Evolutionary conservation across 2,329 filamentous ascomycete species (phyloP), one percentile per base, ranked within the genome.

Genomic region (Scleromitrula shiraiana): DNA sequence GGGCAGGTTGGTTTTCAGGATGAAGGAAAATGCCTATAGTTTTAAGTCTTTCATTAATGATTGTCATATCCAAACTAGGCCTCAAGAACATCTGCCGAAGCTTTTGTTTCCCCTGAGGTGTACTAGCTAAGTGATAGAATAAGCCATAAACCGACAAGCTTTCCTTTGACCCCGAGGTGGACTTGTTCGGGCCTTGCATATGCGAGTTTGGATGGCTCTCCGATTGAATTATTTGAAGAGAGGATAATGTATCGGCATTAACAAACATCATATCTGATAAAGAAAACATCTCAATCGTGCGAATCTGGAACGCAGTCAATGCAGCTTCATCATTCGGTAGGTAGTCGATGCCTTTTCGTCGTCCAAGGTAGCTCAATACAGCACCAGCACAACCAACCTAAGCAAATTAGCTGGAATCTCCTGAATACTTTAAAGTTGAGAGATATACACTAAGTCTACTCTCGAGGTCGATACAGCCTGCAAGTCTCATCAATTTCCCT

Each of bases 201-300:
- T 91, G 85, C 40, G 78, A 82, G 60, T 88, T 89, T 4, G 88
- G 90, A 64, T 95, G 88, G 9, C 78, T 78, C 63, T 96, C 90
- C 1, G 84, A 80, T 47, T 85, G 83, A 22, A 95, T 73, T 23
- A 98, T 87, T 59, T 96, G 91, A 7, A 98, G 74, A 1, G 89
- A 89, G 12, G 79, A 67, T 35, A 97, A 69, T 0, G 90, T 86
- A 60, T 96, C 88, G 2, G 77, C 70, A 56, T 88, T 93, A 56
- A 96, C 73, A 59, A 93, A 88, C 81, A 91, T 88, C 42, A 69
- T 69, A 46, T 72, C 63, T 30, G 67, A 65, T 20, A 95, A 69
- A 26, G 76, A 83, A 64, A 94, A 89, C 78, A 88, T 90, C 59
- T 85, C 76, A 9, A 96, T 66, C 1, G 71, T 74, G 20, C 67